Conservation (phyloP, 1,139 yeast genomes). For the Kodamaea arcana region DNA sequence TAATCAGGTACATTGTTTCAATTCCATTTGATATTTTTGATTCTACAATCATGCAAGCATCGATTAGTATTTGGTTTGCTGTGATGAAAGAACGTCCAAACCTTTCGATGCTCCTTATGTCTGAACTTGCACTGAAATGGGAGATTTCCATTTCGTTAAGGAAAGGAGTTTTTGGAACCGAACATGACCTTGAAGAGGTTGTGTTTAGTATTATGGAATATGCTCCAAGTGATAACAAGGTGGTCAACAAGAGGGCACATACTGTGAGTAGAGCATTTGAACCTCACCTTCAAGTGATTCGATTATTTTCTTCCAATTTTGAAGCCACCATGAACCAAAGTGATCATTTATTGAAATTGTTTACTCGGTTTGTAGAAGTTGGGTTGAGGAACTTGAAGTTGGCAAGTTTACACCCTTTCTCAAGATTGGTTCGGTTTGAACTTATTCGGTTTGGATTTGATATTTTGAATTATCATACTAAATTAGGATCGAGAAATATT, state of each 20-base stretch:
- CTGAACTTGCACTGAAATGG: conserved; percentile 69
- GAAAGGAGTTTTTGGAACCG: conserved; percentile 64
- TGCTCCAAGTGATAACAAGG: conserved; percentile 71
- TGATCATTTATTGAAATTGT: conserved; percentile 63
- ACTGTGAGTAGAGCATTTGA: conserved; percentile 52
- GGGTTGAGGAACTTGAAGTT: conserved; percentile 52
- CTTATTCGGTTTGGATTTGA: conserved; percentile 65
- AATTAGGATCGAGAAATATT: conserved; percentile 45
- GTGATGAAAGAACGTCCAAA: conserved; percentile 64
- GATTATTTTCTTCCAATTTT: conserved; percentile 73
- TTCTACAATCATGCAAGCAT: conserved; percentile 57
- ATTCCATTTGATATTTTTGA: conserved; percentile 70
- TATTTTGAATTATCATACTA: conserved; percentile 53
- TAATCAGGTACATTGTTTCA: conserved; percentile 56
- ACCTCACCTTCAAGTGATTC: conserved; percentile 68
- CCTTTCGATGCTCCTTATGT: conserved; percentile 55
- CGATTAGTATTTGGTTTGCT: conserved; percentile 77
- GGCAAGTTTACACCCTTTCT: conserved; percentile 80
- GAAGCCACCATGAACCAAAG: conserved; percentile 77
- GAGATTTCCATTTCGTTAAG: conserved; percentile 57
- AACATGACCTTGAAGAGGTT: conserved; percentile 56
- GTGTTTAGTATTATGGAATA: conserved; percentile 82
- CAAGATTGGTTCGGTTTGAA: conserved; percentile 74
- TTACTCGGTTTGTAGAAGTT: conserved; percentile 56
- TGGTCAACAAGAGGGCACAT: conserved; percentile 51